Percentiles rank a stretch among this genome's conserved stretches.
These are phyloP conservation scores for Aspergillus sergii DNA, from an alignment of 2,329 filamentous ascomycete genomes.

Conservation along the genomic window DNA sequence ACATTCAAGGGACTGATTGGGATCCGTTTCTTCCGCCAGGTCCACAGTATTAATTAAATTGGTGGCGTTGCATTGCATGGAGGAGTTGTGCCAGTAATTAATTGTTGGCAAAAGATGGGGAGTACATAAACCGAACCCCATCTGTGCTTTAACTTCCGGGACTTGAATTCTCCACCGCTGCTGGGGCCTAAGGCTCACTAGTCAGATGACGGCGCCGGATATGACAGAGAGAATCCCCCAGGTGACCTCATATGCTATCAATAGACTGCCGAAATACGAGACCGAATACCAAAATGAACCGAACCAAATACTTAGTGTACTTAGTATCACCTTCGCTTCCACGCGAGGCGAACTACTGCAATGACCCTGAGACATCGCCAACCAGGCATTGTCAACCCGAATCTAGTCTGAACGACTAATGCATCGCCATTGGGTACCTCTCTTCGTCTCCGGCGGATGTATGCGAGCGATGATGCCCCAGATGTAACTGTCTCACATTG, in stretches of 20 bases:
- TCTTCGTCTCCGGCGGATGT: neutral
- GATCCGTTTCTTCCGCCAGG: neutral
- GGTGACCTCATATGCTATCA: slow-evolving; percentile 11
- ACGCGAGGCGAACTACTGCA: neutral
- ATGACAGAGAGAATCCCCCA: neutral
- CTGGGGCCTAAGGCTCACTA: neutral
- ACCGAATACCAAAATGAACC: neutral
- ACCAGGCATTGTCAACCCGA: slow-evolving; percentile 12
- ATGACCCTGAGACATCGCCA: slow-evolving; percentile 23
- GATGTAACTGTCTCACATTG: slow-evolving; percentile 26
- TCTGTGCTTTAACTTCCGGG: slow-evolving; percentile 1
- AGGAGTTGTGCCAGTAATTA: no score
- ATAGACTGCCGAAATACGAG: slow-evolving; percentile 8
- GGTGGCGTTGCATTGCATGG: slow-evolving; percentile 1
- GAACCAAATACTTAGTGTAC: neutral
- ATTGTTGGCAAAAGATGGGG: neutral
- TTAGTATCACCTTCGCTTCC: neutral
- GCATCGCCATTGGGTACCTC: neutral
- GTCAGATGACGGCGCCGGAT: neutral
- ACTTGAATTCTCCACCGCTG: neutral
- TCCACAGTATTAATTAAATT: neutral
- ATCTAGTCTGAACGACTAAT: neutral
- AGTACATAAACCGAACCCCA: neutral
- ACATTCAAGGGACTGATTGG: neutral
- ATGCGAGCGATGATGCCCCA: neutral